Evolutionary conservation across 345 rosid genomes (phyloP).

Genomic region (Mangifera indica): DNA sequence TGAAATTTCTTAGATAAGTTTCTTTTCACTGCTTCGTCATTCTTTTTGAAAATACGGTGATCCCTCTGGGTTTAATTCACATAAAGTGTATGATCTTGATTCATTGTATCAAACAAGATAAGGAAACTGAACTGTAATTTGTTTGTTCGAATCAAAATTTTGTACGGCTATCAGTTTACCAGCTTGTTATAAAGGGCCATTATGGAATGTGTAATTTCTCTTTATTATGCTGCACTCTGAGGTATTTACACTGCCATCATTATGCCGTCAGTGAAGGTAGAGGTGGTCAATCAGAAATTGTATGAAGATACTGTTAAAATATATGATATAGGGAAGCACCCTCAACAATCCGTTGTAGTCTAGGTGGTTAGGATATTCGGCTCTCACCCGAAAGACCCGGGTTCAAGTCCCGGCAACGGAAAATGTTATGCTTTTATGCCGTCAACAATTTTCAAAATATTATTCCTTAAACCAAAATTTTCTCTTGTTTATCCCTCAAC

Average conservation of each 20-base stretch:
- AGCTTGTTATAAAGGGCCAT: background rate
- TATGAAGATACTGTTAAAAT: too few species aligned
- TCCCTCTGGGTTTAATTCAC: background rate
- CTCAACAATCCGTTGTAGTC: conserved; percentile 57
- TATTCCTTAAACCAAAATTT: too few species aligned
- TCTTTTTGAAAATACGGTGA: conserved; percentile 5
- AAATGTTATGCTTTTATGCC: background rate
- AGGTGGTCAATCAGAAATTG: too few species aligned
- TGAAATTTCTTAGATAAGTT: background rate
- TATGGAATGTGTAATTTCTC: background rate
- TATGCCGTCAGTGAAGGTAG: too few species aligned
- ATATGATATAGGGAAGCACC: too few species aligned
- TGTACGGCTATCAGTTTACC: background rate
- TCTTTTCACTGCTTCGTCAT: conserved; percentile 4
- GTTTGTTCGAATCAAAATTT: background rate
- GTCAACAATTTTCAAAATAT: too few species aligned
- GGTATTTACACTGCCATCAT: background rate
- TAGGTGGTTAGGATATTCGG: conserved; percentile 70
- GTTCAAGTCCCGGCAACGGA: conserved; percentile 89
- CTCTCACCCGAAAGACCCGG: conserved; percentile 80
- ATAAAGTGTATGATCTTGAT: background rate
- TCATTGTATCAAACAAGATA: background rate
- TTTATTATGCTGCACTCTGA: background rate
- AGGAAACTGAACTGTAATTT: background rate
- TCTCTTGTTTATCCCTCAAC: too few species aligned